Conservation (phyloP, 2,329 filamentous ascomycete genomes). For the Penicillium sp. region DNA sequence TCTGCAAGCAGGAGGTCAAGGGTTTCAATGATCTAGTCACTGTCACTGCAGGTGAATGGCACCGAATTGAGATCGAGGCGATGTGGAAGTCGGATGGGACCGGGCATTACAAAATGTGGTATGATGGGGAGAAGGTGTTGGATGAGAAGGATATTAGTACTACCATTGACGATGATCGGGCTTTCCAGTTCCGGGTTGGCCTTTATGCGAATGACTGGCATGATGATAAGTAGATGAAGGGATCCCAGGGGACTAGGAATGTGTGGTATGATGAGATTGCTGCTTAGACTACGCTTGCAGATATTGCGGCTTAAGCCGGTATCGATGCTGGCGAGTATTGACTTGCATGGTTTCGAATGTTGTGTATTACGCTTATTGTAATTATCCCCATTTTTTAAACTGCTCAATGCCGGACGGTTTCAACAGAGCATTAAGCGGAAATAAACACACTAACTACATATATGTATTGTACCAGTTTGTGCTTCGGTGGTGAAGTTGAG, state of each 20-base stretch:
- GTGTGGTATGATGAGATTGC: slow-evolving; percentile 53
- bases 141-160: slow-evolving; percentile 42
- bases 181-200: slow-evolving; percentile 48
- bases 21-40: slow-evolving; percentile 35
- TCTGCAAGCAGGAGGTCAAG: slow-evolving; percentile 35
- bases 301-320: slow-evolving; percentile 23
- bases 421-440: background rate
- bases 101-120: slow-evolving; percentile 49
- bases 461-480: background rate
- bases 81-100: slow-evolving; percentile 45
- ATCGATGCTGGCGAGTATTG: slow-evolving; percentile 25
- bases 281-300: slow-evolving; percentile 41
- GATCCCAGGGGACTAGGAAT: slow-evolving; percentile 44
- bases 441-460: background rate
- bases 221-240: slow-evolving; percentile 40
- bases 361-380: background rate
- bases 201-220: slow-evolving; percentile 53
- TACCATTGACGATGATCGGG: slow-evolving; percentile 43
- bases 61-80: slow-evolving; percentile 46
- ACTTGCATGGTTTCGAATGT: background rate
- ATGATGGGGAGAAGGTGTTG: slow-evolving; percentile 46
- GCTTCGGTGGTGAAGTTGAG: background rate
- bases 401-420: background rate
- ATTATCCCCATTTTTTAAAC: background rate
- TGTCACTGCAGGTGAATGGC: slow-evolving; percentile 46